Base-by-base conservation (phyloP, 805 yeast species). In the Schwanniomyces pseudopolymorphus region DNA sequence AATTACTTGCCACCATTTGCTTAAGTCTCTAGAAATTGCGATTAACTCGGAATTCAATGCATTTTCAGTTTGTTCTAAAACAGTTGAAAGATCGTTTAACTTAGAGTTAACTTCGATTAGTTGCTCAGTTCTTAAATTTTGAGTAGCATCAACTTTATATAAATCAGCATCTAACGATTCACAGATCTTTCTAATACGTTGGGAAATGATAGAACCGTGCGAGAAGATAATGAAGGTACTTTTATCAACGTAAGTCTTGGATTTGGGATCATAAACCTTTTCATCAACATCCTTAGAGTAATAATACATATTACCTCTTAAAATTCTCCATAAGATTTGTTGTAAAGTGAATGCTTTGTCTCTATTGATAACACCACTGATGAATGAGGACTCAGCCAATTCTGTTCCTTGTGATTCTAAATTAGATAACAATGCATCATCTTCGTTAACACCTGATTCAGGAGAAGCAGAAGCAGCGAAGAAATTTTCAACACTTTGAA, bases 241-340 rank as follows among this genome's bases (percentile, higher is more conserved):
- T 64, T 92, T 92, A 52, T 80, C 84, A 9, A 85, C 80, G 43
- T 67, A 70, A 25, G 75, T 74, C 42, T 79, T 79, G 19, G 83
- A 57, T 58, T 81, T 77, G 37, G 78, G 64, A 57, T 89, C 95
- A 58, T 78, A 79, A 43, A 89, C 69, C 17, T 83, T 79, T 56
- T 85, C 87, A 5, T 79, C 78, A 48, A 92, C 81, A 54, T 87
- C 94, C 40, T 79, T 78, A 52, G 86, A 79, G 54, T 84, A 84
- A 64, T 91, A 80, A 59, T 79, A 89, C 53, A 95, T 73, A 64
- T 94, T 94, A 60, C 99, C 99, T 64, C 99, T 83, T 52, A 92
- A 77, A 16, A 89, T 83, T 69, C 99, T 80, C 96, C 97, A 94
- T 40, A 90, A 70, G 46, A 94, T 89, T 57, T 83, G 87, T 61